A percentile compares a stretch with the other conserved stretches of the same genome.
Evolutionary conservation across 345 rosid species (phyloP).

Genomic region (Gossypium mustelinum): DNA sequence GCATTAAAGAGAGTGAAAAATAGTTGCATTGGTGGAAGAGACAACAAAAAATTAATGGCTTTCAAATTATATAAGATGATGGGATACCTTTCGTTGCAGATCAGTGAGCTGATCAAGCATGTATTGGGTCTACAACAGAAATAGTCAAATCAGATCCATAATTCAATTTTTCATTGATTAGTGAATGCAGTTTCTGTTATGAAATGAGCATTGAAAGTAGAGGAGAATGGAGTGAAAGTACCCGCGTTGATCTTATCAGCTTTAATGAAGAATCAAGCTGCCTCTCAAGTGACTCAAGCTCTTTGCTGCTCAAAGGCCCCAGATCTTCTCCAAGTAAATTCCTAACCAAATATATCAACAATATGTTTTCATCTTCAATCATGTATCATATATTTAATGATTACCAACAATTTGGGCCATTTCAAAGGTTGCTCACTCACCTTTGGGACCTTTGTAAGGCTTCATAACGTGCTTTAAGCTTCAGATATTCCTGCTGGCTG

Average conservation of each 20-base stretch:
- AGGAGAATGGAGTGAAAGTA: constrained; percentile 21
- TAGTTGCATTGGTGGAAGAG: not conserved
- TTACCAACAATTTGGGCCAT: not conserved
- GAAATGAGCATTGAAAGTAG: not conserved
- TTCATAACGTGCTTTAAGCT: constrained; percentile 87
- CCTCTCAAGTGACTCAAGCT: constrained; percentile 90
- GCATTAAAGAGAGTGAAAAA: constrained; percentile 11
- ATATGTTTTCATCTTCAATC: no score
- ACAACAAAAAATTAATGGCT: not conserved
- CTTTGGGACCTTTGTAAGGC: constrained; percentile 80
- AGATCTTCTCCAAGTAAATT: constrained; percentile 92
- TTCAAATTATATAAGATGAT: not conserved
- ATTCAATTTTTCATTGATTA: not conserved
- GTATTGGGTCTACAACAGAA: constrained; percentile 59
- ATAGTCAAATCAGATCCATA: not conserved
- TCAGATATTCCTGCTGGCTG: constrained; percentile 90
- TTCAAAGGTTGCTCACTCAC: constrained; percentile 23
- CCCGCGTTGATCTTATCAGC: constrained; percentile 84
- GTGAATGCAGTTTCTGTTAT: no score
- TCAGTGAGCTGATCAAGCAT: constrained; percentile 95
- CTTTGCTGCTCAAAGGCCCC: constrained; percentile 76
- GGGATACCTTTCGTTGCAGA: constrained; percentile 71
- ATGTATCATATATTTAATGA: not conserved
- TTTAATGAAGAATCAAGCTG: constrained; percentile 92
- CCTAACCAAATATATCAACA: constrained; percentile 28